Evolutionary conservation across 2,329 filamentous ascomycete genomes (phyloP).

Genomic region (Pseudogymnoascus sp.): DNA sequence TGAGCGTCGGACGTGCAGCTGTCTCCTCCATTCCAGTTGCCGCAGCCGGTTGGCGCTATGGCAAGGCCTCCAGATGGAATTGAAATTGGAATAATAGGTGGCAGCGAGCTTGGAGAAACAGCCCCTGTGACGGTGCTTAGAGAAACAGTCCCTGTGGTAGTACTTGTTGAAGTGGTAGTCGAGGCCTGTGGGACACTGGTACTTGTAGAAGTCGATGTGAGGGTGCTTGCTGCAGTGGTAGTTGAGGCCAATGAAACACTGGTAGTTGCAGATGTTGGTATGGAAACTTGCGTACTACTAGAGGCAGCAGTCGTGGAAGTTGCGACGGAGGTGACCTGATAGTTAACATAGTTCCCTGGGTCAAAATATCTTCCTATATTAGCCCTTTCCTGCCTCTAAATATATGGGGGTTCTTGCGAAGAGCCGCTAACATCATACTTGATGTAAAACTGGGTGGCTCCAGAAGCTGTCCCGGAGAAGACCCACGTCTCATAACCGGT

Average conservation of each 20-base stretch:
- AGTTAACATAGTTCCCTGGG: slow-evolving; percentile 23
- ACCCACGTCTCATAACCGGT: slow-evolving; percentile 22
- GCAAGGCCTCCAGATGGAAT: slow-evolving; percentile 21
- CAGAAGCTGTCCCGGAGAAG: slow-evolving; percentile 22
- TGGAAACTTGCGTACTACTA: neutral
- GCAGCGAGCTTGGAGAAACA: slow-evolving; percentile 15
- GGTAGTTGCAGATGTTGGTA: neutral
- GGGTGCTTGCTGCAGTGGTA: slow-evolving; percentile 1
- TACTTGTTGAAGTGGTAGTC: slow-evolving; percentile 3
- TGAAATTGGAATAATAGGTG: slow-evolving; percentile 19
- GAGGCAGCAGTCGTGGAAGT: slow-evolving; percentile 9
- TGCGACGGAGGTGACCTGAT: slow-evolving; percentile 14
- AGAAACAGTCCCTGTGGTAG: neutral
- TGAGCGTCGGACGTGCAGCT: slow-evolving; percentile 17
- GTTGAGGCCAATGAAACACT: neutral
- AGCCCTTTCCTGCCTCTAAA: neutral
- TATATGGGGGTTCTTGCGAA: slow-evolving; percentile 12
- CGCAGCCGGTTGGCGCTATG: slow-evolving; percentile 21
- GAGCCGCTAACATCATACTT: slow-evolving; percentile 23
- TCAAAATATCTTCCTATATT: slow-evolving; percentile 18
- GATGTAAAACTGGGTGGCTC: slow-evolving; percentile 25
- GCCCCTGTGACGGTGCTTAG: slow-evolving; percentile 6
- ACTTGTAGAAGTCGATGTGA: no score
- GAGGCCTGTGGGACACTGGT: neutral
- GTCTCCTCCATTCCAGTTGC: slow-evolving; percentile 25